These are phyloP conservation scores for Corchorus capsularis DNA, from an alignment of 345 rosid species.

Conservation along the genomic window DNA sequence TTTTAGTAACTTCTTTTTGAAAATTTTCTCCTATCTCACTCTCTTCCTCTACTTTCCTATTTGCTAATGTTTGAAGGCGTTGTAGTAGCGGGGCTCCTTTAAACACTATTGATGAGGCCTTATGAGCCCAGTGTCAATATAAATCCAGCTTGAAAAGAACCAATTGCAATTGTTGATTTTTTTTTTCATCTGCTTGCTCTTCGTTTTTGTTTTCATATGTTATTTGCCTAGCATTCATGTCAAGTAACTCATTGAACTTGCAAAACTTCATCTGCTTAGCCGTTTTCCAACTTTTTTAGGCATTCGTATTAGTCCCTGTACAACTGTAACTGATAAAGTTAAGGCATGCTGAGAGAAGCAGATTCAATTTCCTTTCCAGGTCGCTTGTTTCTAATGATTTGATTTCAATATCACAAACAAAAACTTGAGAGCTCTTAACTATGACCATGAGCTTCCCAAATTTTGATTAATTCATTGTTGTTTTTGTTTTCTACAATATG, in stretches of 20 bases:
- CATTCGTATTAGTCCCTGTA: neutral
- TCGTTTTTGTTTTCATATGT: neutral
- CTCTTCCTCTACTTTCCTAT: neutral
- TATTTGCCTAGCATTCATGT: neutral
- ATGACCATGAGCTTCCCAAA: neutral
- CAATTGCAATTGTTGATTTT: neutral
- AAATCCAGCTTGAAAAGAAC: constrained; percentile 6
- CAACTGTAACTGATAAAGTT: neutral
- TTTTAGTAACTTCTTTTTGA: neutral
- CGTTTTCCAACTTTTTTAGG: neutral
- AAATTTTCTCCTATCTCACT: neutral
- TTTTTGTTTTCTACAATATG: neutral
- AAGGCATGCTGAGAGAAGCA: neutral
- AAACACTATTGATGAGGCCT: neutral
- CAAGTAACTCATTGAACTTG: constrained; percentile 4
- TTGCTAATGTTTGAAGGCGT: neutral
- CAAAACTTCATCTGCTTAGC: neutral
- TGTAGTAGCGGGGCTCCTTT: neutral
- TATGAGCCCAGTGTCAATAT: neutral
- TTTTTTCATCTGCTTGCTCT: neutral
- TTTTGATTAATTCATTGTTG: neutral
- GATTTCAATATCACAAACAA: neutral
- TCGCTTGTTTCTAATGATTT: neutral
- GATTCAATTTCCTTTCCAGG: neutral
- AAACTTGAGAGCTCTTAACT: neutral